phyloP scores from a whole-genome alignment of 2,329 filamentous ascomycete genomes.

The Annulohypoxylon truncatum region DNA sequence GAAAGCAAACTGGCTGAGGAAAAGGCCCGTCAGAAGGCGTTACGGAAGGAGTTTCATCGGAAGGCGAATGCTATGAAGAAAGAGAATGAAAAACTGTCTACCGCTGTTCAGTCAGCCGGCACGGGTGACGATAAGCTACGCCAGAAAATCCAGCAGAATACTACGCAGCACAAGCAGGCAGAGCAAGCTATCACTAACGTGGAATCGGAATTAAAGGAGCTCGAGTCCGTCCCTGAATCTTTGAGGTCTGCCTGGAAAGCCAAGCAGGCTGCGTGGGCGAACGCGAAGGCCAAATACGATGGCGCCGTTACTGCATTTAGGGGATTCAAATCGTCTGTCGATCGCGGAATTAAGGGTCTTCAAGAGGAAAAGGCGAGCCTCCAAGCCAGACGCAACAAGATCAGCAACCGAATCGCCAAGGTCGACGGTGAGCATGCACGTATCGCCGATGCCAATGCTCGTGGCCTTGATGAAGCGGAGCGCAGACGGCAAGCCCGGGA shows the following conservation, averaged over 20 bases:
- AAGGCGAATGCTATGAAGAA: conserved; percentile 74
- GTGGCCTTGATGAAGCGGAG: conserved; percentile 73
- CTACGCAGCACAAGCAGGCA: conserved; percentile 76
- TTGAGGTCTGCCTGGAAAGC: conserved; percentile 68
- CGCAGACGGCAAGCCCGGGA: conserved; percentile 64
- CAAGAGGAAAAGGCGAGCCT: conserved; percentile 72
- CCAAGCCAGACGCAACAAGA: conserved; percentile 77
- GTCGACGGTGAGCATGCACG: conserved; percentile 78
- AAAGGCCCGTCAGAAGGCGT: conserved; percentile 74
- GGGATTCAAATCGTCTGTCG: conserved; percentile 69
- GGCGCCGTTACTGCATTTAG: conserved; percentile 65
- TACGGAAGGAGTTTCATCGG: conserved; percentile 79
- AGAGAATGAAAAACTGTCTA: conserved; percentile 77
- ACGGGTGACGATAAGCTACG: conserved; percentile 80
- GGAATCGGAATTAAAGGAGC: conserved; percentile 69
- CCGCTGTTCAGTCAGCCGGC: conserved; percentile 74
- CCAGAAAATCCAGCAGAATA: conserved; percentile 80
- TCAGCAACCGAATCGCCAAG: conserved; percentile 76
- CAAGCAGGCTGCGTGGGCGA: conserved; percentile 64
- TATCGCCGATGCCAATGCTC: conserved; percentile 75
- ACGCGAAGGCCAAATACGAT: conserved; percentile 71
- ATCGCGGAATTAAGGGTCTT: conserved; percentile 71
- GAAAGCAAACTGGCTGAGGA: conserved; percentile 78
- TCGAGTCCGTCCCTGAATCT: conserved; percentile 72
- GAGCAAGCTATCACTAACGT: conserved; percentile 67